A percentile compares a stretch with the other conserved stretches of the same genome.
Conservation (phyloP, 768 basidiomycete species). For the Favolaschia claudopus region DNA sequence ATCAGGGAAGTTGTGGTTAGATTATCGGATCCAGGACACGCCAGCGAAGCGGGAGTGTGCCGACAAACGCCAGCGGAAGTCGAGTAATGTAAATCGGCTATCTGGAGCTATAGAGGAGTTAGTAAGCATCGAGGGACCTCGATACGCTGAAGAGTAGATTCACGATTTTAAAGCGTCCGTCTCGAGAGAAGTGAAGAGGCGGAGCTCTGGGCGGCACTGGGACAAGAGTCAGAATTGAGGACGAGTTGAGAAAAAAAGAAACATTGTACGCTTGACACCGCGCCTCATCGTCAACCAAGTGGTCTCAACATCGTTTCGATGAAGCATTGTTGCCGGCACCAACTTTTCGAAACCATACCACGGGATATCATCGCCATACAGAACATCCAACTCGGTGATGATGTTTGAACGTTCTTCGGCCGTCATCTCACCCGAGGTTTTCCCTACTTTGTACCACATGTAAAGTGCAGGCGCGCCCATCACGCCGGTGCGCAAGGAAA, state of each 20-base stretch:
- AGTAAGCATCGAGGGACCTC: no score
- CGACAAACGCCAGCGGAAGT: constrained; percentile 80
- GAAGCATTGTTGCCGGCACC: constrained; percentile 61
- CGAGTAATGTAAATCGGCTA: constrained; percentile 94
- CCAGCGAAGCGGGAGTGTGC: constrained; percentile 68
- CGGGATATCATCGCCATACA: constrained; percentile 83
- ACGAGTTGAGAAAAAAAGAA: background rate
- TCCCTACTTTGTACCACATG: constrained; percentile 82
- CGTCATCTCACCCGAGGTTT: constrained; percentile 69
- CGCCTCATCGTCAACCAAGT: constrained; percentile 74
- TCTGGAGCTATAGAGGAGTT: constrained; percentile 53
- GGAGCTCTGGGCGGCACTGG: constrained; percentile 75
- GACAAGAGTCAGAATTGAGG: constrained; percentile 9
- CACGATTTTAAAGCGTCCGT: constrained; percentile 85
- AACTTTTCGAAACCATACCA: constrained; percentile 89
- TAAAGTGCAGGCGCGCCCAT: constrained; percentile 61
- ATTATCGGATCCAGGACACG: constrained; percentile 70
- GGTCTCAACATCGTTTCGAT: constrained; percentile 51
- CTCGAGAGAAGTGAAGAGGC: constrained; percentile 80
- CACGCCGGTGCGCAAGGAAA: constrained; percentile 72
- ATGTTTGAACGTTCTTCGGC: constrained; percentile 63
- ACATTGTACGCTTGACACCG: constrained; percentile 77
- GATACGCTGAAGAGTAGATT: background rate
- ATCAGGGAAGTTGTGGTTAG: constrained; percentile 76
- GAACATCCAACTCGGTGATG: constrained; percentile 91